These are phyloP conservation scores for Anthracocystis panici-leucophaei DNA, from an alignment of 1,284 basidiomycete genomes.

Conservation along the genomic window DNA sequence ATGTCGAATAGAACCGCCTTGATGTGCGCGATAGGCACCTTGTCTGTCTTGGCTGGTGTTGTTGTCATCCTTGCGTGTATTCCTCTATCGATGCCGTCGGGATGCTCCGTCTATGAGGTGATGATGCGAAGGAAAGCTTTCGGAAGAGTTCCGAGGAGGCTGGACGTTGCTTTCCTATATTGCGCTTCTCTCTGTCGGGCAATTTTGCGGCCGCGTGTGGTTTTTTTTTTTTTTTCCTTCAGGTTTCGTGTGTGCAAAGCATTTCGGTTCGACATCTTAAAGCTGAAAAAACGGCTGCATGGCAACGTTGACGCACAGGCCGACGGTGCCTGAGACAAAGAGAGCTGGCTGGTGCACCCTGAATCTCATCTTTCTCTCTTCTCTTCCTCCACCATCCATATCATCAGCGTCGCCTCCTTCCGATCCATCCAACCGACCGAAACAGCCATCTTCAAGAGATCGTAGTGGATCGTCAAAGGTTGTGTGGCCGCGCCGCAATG, in stretches of 20 bases:
- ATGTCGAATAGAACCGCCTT: constrained; percentile 63
- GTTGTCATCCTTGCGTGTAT: constrained; percentile 10
- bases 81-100: constrained; percentile 3
- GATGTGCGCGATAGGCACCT: constrained; percentile 47
- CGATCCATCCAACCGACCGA: constrained; percentile 2
- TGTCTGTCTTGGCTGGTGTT: not conserved
- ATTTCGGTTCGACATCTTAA: not conserved
- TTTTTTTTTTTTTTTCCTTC: not conserved
- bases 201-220: constrained; percentile 7
- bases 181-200: constrained; percentile 12
- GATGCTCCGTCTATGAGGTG: constrained; percentile 9
- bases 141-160: constrained; percentile 4
- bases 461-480: not conserved
- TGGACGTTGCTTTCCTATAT: too few species aligned
- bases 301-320: not conserved
- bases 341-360: constrained; percentile 9
- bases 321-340: not conserved
- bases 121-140: not conserved
- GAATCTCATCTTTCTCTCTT: not conserved
- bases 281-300: not conserved
- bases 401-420: not conserved
- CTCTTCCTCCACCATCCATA: constrained; percentile 1
- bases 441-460: not conserved
- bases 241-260: not conserved
- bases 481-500: constrained; percentile 18